Conservation (phyloP, 2,329 filamentous ascomycete genomes). For the Paecilomyces formosus region DNA sequence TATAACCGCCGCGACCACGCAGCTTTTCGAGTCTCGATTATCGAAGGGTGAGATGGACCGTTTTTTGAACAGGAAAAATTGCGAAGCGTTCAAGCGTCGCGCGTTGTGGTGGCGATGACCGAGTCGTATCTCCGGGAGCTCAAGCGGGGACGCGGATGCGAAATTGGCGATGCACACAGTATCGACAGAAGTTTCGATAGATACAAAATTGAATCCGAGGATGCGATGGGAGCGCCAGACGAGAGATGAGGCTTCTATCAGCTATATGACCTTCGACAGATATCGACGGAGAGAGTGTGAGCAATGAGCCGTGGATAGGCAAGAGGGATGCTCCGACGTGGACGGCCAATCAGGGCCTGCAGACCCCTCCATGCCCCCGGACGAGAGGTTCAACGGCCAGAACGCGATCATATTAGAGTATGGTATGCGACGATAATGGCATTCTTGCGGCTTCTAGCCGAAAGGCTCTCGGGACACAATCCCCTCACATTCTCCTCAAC, state of each 20-base stretch:
- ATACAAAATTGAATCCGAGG: background rate
- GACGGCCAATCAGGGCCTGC: conserved; percentile 26
- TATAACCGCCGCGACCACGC: conserved; percentile 7
- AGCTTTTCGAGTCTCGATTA: background rate
- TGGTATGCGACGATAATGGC: background rate
- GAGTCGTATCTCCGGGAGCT: background rate
- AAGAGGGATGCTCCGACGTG: conserved; percentile 1
- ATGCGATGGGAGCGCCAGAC: background rate
- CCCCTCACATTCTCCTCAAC: background rate
- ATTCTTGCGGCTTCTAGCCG: background rate
- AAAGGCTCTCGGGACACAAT: background rate
- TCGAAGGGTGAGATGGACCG: background rate
- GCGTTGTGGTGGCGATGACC: conserved; percentile 9
- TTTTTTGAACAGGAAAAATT: conserved; percentile 1
- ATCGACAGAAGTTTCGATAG: background rate
- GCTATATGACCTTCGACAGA: background rate
- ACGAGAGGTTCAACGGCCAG: conserved; percentile 20
- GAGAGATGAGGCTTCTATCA: background rate
- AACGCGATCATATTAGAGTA: background rate
- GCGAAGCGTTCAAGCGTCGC: background rate
- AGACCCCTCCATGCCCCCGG: conserved; percentile 29
- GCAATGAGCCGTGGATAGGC: conserved; percentile 12
- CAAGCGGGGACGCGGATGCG: conserved; percentile 2
- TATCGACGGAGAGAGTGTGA: background rate
- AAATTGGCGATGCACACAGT: conserved; percentile 1